phyloP scores from a whole-genome alignment of 129 eudicot genomes.

The Apium graveolens region DNA sequence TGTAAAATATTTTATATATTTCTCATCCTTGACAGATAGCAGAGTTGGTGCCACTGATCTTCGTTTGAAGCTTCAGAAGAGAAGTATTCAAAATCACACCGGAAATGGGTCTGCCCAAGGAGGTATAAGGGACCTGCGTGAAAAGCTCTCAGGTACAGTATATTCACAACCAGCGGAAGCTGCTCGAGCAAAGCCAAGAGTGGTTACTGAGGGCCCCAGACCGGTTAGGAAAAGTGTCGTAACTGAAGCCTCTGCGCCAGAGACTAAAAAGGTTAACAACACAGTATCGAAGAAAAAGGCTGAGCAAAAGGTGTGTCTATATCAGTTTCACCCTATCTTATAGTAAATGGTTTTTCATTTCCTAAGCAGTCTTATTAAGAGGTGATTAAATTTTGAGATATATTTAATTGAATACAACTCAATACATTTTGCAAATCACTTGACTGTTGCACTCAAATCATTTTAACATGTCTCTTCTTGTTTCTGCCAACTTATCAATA shows the following conservation, averaged over 20 bases:
- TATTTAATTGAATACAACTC: background rate
- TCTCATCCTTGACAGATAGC: conserved; percentile 20
- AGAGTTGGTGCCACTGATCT: conserved; percentile 70
- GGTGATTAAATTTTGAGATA: background rate
- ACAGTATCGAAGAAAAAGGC: conserved; percentile 48
- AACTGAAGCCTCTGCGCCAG: conserved; percentile 48
- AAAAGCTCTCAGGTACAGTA: conserved; percentile 68
- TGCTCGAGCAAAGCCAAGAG: conserved; percentile 50
- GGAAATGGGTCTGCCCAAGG: conserved; percentile 43
- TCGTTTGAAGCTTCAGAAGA: conserved; percentile 88
- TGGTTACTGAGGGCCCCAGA: conserved; percentile 38
- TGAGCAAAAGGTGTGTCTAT: conserved; percentile 44
- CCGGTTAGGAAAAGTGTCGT: conserved; percentile 54
- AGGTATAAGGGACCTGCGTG: conserved; percentile 79
- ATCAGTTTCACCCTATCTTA: background rate
- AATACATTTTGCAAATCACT: background rate
- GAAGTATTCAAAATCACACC: conserved; percentile 43
- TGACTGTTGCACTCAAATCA: background rate
- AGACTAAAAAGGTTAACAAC: conserved; percentile 48
- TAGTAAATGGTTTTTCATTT: background rate
- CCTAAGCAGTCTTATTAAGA: background rate
- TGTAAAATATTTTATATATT: background rate
- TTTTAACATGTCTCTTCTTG: background rate
- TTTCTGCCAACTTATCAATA: background rate
- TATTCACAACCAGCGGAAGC: conserved; percentile 36